A percentile compares a stretch with the other conserved stretches of the same genome.
phyloP scores from a whole-genome alignment of 2,329 filamentous ascomycete genomes.

The Arthrinium phaeospermum region DNA sequence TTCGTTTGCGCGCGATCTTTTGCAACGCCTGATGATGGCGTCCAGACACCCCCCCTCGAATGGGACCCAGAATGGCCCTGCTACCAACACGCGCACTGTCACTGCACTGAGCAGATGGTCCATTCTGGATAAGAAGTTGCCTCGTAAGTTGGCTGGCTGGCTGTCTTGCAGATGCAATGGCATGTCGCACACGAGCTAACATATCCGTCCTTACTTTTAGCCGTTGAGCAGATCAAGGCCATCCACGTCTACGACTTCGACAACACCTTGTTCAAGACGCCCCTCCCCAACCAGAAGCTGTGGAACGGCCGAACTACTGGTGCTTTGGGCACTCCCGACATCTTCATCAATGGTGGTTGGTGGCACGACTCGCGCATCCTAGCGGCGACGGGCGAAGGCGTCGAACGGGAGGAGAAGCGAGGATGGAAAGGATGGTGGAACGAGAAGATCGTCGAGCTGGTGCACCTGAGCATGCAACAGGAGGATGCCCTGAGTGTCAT shows the following conservation, averaged over 20 bases:
- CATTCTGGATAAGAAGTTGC: slow-evolving; percentile 73
- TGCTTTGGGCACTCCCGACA: slow-evolving; percentile 74
- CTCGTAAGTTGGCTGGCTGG: slow-evolving; percentile 54
- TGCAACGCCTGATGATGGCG: slow-evolving; percentile 35
- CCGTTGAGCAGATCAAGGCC: slow-evolving; percentile 71
- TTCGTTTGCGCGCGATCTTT: slow-evolving; percentile 19
- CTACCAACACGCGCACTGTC: slow-evolving; percentile 55
- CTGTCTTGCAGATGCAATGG: background rate
- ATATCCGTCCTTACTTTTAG: slow-evolving; percentile 39
- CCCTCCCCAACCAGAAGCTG: slow-evolving; percentile 84
- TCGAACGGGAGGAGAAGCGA: slow-evolving; percentile 79
- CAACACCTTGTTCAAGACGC: slow-evolving; percentile 93
- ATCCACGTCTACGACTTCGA: slow-evolving; percentile 98
- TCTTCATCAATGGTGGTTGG: slow-evolving; percentile 87
- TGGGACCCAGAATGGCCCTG: slow-evolving; percentile 28
- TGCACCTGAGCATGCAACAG: slow-evolving; percentile 80
- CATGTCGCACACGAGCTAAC: background rate
- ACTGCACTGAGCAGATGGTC: slow-evolving; percentile 87
- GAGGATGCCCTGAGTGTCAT: slow-evolving; percentile 85
- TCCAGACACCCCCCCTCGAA: slow-evolving; percentile 26
- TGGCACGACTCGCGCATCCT: slow-evolving; percentile 94
- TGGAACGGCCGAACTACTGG: slow-evolving; percentile 84
- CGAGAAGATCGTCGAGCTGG: slow-evolving; percentile 82
- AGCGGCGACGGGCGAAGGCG: slow-evolving; percentile 81
- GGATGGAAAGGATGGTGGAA: slow-evolving; percentile 98